Percentiles rank a stretch among this genome's conserved stretches.
Evolutionary conservation across 176 grass and related monocot genomes (phyloP).

Genomic region (Miscanthus lutarioriparius): DNA sequence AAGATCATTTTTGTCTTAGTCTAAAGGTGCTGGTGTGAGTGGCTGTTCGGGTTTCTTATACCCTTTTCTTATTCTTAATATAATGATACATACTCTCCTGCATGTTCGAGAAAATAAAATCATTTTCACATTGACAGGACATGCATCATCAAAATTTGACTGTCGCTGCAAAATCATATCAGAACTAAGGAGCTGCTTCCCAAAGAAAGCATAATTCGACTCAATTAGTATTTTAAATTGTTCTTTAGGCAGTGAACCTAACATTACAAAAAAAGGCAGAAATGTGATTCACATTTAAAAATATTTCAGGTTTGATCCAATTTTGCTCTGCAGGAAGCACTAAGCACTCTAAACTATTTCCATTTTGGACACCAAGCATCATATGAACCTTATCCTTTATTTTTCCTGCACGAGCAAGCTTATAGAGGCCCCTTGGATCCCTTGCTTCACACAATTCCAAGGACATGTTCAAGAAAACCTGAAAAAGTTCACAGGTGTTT

Average conservation of each 20-base stretch:
- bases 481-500: not conserved
- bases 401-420: constrained; percentile 94
- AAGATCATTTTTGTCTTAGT: not conserved
- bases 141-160: not conserved
- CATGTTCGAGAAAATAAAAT: not conserved
- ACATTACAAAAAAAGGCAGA: not conserved
- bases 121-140: not conserved
- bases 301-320: not conserved
- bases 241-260: not conserved
- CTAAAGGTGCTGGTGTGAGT: not conserved
- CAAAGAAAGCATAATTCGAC: not conserved
- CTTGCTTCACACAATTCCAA: constrained; percentile 91
- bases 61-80: not conserved
- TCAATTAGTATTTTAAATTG: not conserved
- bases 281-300: not conserved
- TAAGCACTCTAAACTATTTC: not conserved
- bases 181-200: not conserved
- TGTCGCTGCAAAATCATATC: not conserved
- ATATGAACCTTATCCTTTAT: constrained; percentile 71
- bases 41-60: not conserved
- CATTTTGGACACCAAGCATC: not conserved
- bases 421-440: constrained; percentile 97
- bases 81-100: not conserved
- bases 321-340: not conserved
- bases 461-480: constrained; percentile 99